Conservation (phyloP, 768 basidiomycete species). For the Lepiota brunneoincarnata region DNA sequence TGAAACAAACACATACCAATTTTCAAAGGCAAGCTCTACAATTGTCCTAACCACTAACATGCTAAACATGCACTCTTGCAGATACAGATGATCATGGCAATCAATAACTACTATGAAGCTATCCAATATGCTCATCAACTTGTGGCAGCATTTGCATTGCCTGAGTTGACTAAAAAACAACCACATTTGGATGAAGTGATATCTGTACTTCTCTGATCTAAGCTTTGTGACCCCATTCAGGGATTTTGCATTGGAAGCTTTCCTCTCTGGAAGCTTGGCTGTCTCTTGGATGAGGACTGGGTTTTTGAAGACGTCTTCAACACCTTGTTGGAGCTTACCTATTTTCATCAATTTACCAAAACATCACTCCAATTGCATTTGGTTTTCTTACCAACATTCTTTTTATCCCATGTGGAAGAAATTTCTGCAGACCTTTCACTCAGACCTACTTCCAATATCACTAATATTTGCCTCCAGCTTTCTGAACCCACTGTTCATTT, state of each 20-base stretch:
- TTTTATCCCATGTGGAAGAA: conserved; percentile 9
- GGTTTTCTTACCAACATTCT: conserved; percentile 13
- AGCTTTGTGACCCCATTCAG: too few species aligned
- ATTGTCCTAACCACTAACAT: too few species aligned
- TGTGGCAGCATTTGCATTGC: too few species aligned
- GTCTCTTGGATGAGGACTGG: conserved; percentile 23
- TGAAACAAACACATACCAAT: too few species aligned
- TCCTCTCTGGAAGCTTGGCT: conserved; percentile 18
- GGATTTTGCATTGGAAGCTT: not conserved
- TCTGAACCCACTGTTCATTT: not conserved
- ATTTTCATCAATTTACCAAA: conserved; percentile 9
- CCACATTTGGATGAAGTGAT: too few species aligned
- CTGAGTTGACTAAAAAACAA: too few species aligned
- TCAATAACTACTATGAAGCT: too few species aligned
- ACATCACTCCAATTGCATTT: not conserved
- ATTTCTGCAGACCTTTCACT: conserved; percentile 1
- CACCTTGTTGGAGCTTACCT: conserved; percentile 16
- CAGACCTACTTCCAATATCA: conserved; percentile 5
- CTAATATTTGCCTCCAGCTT: conserved; percentile 6
- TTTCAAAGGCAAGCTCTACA: too few species aligned
- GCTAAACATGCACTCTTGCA: too few species aligned
- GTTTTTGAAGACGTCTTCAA: conserved; percentile 22
- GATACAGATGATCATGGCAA: too few species aligned
- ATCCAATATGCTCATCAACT: too few species aligned
- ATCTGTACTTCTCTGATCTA: too few species aligned